Conservation (phyloP, 2,329 filamentous ascomycete species). For the Coniochaeta pulveracea region DNA sequence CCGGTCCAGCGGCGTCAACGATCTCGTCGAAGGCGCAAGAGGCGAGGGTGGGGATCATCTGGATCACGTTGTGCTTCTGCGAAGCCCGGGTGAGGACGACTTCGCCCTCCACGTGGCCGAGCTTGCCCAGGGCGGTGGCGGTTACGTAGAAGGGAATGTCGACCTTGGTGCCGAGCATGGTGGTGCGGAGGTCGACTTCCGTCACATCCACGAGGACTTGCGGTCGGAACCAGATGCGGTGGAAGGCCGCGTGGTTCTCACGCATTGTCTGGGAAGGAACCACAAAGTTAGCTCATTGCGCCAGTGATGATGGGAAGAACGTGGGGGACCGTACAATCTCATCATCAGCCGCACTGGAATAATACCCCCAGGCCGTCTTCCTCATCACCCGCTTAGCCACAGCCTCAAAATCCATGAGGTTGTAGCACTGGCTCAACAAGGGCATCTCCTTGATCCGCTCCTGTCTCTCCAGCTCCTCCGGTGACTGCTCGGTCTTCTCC, state of each 20-base stretch:
- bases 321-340: conserved; percentile 54
- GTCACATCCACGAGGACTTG: conserved; percentile 83
- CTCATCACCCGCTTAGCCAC: conserved; percentile 89
- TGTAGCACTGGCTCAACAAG: conserved; percentile 77
- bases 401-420: conserved; percentile 89
- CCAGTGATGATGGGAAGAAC: not conserved
- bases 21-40: conserved; percentile 98
- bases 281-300: conserved; percentile 9
- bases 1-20: conserved; percentile 66
- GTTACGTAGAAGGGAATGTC: conserved; percentile 93
- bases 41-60: conserved; percentile 97
- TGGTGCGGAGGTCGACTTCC: conserved; percentile 75
- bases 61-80: conserved; percentile 76
- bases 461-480: conserved; percentile 52
- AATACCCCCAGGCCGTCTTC: conserved; percentile 95
- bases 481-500: conserved; percentile 53
- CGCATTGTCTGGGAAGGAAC: conserved; percentile 58
- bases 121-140: conserved; percentile 88
- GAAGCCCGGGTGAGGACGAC: conserved; percentile 80
- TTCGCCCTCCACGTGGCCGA: conserved; percentile 89
- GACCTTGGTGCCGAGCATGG: conserved; percentile 81
- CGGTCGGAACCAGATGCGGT: conserved; percentile 95
- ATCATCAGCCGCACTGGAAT: conserved; percentile 85
- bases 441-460: conserved; percentile 68
- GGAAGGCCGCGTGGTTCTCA: conserved; percentile 91